phyloP scores from a whole-genome alignment of 371 early-diverging fungal species.

The Mortierella sp. region DNA sequence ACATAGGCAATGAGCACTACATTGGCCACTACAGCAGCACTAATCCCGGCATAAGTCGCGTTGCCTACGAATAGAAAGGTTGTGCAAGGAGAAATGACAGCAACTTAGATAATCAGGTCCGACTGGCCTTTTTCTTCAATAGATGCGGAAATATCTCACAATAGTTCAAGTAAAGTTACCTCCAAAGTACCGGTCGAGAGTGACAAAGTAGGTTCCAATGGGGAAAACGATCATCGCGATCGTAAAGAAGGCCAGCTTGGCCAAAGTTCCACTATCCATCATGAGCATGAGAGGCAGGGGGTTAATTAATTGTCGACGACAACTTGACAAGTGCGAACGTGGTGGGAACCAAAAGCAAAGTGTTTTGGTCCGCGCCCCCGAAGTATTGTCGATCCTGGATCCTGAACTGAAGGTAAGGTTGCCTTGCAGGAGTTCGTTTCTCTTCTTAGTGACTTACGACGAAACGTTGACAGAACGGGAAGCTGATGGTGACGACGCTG shows the following conservation, averaged over 20 bases:
- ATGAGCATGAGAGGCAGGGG: neutral
- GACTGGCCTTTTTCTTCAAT: neutral
- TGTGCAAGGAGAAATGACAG: neutral
- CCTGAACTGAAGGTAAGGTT: neutral
- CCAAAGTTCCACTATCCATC: constrained; percentile 40
- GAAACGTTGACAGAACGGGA: constrained; percentile 15
- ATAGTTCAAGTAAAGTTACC: constrained; percentile 36
- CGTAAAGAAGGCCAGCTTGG: constrained; percentile 64
- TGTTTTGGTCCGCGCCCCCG: neutral
- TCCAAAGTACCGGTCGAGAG: constrained; percentile 60
- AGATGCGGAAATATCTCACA: no score
- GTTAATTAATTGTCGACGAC: neutral
- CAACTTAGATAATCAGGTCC: neutral
- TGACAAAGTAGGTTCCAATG: constrained; percentile 61
- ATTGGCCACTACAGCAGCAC: constrained; percentile 64
- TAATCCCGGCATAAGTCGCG: constrained; percentile 65
- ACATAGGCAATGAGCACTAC: constrained; percentile 63
- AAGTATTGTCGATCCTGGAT: neutral
- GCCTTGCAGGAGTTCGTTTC: neutral
- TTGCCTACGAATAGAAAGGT: constrained; percentile 52
- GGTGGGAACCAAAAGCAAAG: neutral
- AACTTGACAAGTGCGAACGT: neutral
- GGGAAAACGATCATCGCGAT: constrained; percentile 62
- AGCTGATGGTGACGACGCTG: constrained; percentile 15
- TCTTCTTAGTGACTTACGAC: constrained; percentile 7